These are phyloP conservation scores for Linum lewisii DNA, from an alignment of 345 rosid genomes.

Conservation along the genomic window DNA sequence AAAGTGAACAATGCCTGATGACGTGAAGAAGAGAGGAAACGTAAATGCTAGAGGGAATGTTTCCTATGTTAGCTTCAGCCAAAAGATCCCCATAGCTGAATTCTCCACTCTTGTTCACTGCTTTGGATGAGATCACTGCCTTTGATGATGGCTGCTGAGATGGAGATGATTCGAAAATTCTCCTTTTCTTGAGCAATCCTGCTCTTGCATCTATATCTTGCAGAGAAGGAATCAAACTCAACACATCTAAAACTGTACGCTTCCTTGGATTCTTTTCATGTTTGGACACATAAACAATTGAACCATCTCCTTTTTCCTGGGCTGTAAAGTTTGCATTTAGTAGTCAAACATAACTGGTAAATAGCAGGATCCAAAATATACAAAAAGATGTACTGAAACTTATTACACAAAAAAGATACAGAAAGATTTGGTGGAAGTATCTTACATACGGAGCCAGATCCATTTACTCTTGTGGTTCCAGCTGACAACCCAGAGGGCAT, in stretches of 20 bases:
- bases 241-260: constrained; percentile 57
- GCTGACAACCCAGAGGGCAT: constrained; percentile 25
- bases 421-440: constrained; percentile 23
- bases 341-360: constrained; percentile 5
- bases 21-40: constrained; percentile 86
- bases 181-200: constrained; percentile 44
- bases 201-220: constrained; percentile 36
- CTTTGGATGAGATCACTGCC: constrained; percentile 30
- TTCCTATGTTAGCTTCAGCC: constrained; percentile 94
- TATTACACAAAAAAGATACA: background rate
- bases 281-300: constrained; percentile 37
- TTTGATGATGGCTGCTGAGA: constrained; percentile 37
- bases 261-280: constrained; percentile 47
- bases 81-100: constrained; percentile 70
- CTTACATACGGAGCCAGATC: constrained; percentile 64
- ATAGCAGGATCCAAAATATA: background rate
- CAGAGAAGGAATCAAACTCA: constrained; percentile 74
- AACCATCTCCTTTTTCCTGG: constrained; percentile 35
- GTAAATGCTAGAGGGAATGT: constrained; percentile 69
- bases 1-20: constrained; percentile 83
- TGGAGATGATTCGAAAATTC: constrained; percentile 28
- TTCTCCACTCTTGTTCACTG: constrained; percentile 35
- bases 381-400: constrained; percentile 15
- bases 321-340: constrained; percentile 35
- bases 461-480: constrained; percentile 36